Evolutionary conservation across 2,329 filamentous ascomycete species (phyloP).

Genomic region (Tolypocladium inflatum): DNA sequence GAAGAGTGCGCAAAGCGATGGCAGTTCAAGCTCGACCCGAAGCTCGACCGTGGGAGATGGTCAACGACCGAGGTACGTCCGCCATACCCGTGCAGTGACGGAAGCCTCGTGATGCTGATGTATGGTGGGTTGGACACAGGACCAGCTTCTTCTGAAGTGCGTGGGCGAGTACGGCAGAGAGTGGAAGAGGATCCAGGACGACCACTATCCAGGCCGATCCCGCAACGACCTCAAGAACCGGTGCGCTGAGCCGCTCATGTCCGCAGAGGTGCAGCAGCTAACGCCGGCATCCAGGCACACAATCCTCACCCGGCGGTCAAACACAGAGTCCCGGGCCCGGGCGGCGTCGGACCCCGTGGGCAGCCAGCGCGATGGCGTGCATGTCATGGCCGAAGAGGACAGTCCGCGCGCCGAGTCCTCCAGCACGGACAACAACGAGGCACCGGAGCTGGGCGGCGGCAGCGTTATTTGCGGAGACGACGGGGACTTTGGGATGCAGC

Average conservation of each 20-base stretch:
- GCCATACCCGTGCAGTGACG: background rate
- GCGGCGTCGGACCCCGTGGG: too few species aligned
- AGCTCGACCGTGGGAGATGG: slow-evolving; percentile 18
- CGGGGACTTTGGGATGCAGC: too few species aligned
- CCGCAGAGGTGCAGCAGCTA: too few species aligned
- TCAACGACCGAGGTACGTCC: slow-evolving; percentile 10
- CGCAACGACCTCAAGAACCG: slow-evolving; percentile 14
- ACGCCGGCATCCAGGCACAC: too few species aligned
- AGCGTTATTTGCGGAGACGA: too few species aligned
- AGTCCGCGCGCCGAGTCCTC: too few species aligned
- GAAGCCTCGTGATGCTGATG: background rate
- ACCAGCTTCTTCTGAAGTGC: slow-evolving; percentile 8
- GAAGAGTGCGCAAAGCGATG: slow-evolving; percentile 36
- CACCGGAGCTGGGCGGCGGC: too few species aligned
- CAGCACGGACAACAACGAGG: too few species aligned
- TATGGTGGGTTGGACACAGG: slow-evolving; percentile 2
- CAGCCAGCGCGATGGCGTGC: too few species aligned
- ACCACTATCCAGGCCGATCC: slow-evolving; percentile 8
- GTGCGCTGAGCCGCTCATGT: background rate
- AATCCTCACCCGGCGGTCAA: too few species aligned
- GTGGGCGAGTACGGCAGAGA: slow-evolving; percentile 11
- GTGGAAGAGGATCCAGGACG: slow-evolving; percentile 13
- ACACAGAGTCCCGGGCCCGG: too few species aligned
- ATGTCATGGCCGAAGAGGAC: too few species aligned
- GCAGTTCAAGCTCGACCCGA: slow-evolving; percentile 32